Percentiles rank a stretch among this genome's conserved stretches.
Conservation (phyloP, 179 eudicot genomes). For the Silene coronaria region DNA sequence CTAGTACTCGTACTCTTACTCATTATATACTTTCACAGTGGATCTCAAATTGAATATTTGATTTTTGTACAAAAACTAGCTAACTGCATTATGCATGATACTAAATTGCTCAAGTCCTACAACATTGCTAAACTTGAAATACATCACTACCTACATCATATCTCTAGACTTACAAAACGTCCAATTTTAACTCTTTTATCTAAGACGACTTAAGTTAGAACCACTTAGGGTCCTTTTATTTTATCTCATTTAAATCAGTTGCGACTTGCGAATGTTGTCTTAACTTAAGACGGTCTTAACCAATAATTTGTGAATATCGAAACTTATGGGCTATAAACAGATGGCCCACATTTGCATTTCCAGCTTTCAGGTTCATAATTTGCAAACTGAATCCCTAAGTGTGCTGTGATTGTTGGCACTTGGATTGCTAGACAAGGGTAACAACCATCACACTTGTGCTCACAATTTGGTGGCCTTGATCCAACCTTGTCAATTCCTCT, state of each 20-base stretch:
- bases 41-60: constrained; percentile 19
- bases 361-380: constrained; percentile 82
- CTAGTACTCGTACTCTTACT: no score
- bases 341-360: constrained; percentile 90
- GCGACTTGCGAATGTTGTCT: no score
- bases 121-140: not conserved
- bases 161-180: not conserved
- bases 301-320: not conserved
- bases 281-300: no score
- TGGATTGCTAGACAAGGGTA: constrained; percentile 65
- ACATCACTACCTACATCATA: not conserved
- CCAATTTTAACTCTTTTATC: no score
- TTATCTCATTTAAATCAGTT: no score
- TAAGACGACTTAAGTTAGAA: no score
- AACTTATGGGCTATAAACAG: constrained; percentile 56
- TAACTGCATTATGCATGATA: constrained; percentile 7
- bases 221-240: no score
- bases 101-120: constrained; percentile 2
- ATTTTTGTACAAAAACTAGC: constrained; percentile 31
- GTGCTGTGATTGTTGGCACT: constrained; percentile 49
- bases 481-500: constrained; percentile 43
- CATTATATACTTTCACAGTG: not conserved
- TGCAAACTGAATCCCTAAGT: constrained; percentile 50
- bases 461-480: constrained; percentile 91
- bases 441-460: constrained; percentile 70